Conservation (phyloP, 805 yeast species). For the Sporopachydermia lactativora region DNA sequence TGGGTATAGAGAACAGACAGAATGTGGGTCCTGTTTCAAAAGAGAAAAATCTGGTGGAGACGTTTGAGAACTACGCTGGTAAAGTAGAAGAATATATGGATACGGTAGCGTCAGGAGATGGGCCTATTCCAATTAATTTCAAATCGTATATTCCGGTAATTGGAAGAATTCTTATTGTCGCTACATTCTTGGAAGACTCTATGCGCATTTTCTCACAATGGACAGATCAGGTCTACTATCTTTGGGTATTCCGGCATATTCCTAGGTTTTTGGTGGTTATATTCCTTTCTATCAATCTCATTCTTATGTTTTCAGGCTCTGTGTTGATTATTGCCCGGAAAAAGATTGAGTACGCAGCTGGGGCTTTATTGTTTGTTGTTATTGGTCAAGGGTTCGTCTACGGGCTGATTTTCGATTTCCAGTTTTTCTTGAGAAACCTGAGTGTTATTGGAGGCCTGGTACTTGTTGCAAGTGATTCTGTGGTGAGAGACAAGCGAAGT, state of each 20-base stretch:
- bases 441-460: constrained; percentile 87
- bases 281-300: constrained; percentile 50
- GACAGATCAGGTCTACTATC: constrained; percentile 78
- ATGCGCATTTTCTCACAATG: constrained; percentile 75
- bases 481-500: constrained; percentile 60
- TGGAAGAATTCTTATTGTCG: constrained; percentile 83
- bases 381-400: constrained; percentile 75
- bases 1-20: constrained; percentile 1
- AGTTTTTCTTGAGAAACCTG: constrained; percentile 73
- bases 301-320: constrained; percentile 63
- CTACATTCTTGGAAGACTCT: constrained; percentile 87
- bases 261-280: constrained; percentile 66
- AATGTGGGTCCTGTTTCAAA: not conserved
- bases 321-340: constrained; percentile 55
- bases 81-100: not conserved
- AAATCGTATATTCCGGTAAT: constrained; percentile 55
- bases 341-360: constrained; percentile 55
- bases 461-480: constrained; percentile 74
- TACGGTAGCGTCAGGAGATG: not conserved
- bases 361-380: constrained; percentile 55
- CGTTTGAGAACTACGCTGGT: not conserved
- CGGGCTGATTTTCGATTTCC: constrained; percentile 70
- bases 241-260: constrained; percentile 64
- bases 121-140: not conserved
- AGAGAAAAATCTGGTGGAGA: not conserved